phyloP scores from a whole-genome alignment of 2,329 filamentous ascomycete species.

The Aureobasidium sp. region DNA sequence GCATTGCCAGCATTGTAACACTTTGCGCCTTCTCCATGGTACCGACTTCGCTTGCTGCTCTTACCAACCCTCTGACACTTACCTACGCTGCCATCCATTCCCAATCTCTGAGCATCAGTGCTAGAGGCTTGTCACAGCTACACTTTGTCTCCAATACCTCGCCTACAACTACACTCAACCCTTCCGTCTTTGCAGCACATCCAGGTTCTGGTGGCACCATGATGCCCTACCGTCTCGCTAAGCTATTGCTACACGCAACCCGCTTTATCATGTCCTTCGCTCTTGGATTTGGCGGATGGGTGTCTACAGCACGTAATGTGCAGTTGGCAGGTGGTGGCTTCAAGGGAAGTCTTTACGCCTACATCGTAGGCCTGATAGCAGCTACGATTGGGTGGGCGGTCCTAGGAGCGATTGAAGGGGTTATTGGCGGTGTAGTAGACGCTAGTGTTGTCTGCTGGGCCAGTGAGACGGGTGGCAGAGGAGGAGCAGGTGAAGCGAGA shows the following conservation, averaged over 20 bases:
- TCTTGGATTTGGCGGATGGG: constrained; percentile 93
- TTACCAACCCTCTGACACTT: constrained; percentile 86
- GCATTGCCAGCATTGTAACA: constrained; percentile 61
- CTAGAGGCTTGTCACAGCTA: constrained; percentile 73
- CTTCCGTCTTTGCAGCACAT: constrained; percentile 32
- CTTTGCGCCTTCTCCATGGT: constrained; percentile 72
- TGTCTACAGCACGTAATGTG: constrained; percentile 78
- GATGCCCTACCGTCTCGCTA: constrained; percentile 84
- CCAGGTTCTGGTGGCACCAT: constrained; percentile 45
- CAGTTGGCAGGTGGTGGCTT: constrained; percentile 47
- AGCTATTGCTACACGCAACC: constrained; percentile 83
- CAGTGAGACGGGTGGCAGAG: constrained; percentile 68
- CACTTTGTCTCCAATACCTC: constrained; percentile 67
- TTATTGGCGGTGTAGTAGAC: constrained; percentile 31
- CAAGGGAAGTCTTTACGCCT: constrained; percentile 84
- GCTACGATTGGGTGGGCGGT: constrained; percentile 94
- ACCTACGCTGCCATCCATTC: constrained; percentile 94
- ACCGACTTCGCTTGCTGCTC: constrained; percentile 73
- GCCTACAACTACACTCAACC: constrained; percentile 59
- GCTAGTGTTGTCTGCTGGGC: constrained; percentile 85
- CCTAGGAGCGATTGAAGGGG: constrained; percentile 44
- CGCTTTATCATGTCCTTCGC: constrained; percentile 85
- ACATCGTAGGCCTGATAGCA: constrained; percentile 85
- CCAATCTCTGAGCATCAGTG: constrained; percentile 68
- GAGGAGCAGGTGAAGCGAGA: constrained; percentile 54